Conservation (phyloP, 768 basidiomycete genomes). For the Rhodotorula babjevae region DNA sequence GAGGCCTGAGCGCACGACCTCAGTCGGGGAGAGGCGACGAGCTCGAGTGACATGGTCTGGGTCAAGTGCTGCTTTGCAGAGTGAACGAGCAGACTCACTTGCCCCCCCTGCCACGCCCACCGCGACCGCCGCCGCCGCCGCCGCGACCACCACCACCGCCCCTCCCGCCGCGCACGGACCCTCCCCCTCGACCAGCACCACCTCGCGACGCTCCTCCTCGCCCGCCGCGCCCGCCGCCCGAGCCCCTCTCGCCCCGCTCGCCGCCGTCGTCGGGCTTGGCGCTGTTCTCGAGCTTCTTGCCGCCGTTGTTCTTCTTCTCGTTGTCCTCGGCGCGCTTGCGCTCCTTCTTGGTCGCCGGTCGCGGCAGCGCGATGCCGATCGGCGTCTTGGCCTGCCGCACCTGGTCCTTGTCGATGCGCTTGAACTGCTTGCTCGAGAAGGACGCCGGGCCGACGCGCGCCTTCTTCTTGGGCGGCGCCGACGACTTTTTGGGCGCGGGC, state of each 20-base stretch:
- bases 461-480: conserved; percentile 23
- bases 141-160: neutral
- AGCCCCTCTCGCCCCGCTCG: too few species aligned
- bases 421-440: conserved; percentile 35
- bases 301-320: conserved; percentile 25
- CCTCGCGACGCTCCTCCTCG: neutral
- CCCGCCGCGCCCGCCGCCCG: neutral
- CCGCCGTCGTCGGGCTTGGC: neutral
- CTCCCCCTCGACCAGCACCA: neutral
- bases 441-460: conserved; percentile 19
- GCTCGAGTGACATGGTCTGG: neutral
- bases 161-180: neutral
- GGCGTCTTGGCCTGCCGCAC: conserved; percentile 12
- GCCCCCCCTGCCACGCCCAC: neutral
- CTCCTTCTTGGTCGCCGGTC: conserved; percentile 29
- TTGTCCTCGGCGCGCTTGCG: conserved; percentile 24
- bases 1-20: too few species aligned
- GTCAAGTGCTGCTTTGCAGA: neutral
- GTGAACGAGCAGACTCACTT: neutral
- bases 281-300: conserved; percentile 18
- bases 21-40: neutral
- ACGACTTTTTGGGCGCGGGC: conserved; percentile 2
- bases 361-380: conserved; percentile 4
- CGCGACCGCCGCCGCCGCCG: neutral
- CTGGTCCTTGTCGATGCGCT: conserved; percentile 11